These are phyloP conservation scores for Cutaneotrichosporon mucoides DNA, from an alignment of 1,284 basidiomycete genomes.

Conservation along the genomic window DNA sequence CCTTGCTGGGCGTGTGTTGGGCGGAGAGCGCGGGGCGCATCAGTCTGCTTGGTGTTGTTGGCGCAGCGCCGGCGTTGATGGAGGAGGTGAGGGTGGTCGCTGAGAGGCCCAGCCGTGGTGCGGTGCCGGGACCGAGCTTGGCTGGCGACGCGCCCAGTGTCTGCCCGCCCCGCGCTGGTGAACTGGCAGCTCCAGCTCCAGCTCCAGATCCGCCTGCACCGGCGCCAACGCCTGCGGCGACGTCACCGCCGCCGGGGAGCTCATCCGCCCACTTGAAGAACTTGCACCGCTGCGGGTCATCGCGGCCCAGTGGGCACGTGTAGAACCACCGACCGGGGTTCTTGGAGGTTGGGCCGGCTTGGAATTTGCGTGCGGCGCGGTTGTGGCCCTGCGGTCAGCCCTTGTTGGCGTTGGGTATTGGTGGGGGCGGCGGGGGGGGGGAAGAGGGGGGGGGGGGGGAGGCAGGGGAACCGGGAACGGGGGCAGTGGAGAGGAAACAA, in stretches of 20 bases:
- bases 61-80: neutral
- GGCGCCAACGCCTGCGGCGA: too few species aligned
- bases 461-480: too few species aligned
- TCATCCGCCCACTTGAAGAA: constrained; percentile 48
- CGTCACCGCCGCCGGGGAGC: constrained; percentile 4
- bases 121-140: too few species aligned
- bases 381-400: constrained; percentile 7
- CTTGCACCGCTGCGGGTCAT: constrained; percentile 38
- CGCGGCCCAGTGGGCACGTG: constrained; percentile 30
- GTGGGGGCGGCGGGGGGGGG: neutral
- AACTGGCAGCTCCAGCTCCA: too few species aligned
- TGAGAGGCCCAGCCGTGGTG: neutral
- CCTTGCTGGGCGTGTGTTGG: neutral
- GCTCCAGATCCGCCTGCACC: too few species aligned
- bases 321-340: constrained; percentile 44
- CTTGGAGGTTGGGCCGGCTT: constrained; percentile 30
- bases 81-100: too few species aligned
- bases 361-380: neutral
- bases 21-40: constrained; percentile 2
- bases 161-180: neutral
- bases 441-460: too few species aligned
- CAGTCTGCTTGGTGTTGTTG: constrained; percentile 4
- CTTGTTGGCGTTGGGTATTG: too few species aligned
- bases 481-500: too few species aligned
- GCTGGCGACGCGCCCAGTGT: neutral